Conservation (phyloP, 108 stramenopile species). For the Stephanodiscus minutulus region DNA sequence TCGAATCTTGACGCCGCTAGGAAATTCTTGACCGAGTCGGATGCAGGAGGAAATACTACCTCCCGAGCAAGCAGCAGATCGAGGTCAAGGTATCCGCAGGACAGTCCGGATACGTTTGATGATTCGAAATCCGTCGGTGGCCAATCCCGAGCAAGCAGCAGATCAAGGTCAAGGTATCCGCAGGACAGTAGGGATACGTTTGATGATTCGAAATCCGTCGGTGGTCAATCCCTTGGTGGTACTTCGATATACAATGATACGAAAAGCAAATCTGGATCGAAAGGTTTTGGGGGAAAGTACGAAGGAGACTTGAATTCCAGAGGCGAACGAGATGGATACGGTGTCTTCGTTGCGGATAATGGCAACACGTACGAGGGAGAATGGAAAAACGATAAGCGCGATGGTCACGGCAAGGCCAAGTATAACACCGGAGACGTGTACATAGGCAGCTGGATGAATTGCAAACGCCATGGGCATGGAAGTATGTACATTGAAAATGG, state of each 20-base stretch:
- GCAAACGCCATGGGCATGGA: slow-evolving; percentile 44
- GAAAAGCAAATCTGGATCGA: slow-evolving; percentile 14
- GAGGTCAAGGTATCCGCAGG: slow-evolving; percentile 38
- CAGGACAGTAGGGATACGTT: slow-evolving; percentile 44
- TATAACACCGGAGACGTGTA: slow-evolving; percentile 43
- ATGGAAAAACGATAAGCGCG: slow-evolving; percentile 49
- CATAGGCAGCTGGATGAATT: slow-evolving; percentile 43
- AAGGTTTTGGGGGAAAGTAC: slow-evolving; percentile 40
- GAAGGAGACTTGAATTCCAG: slow-evolving; percentile 48
- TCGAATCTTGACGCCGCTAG: slow-evolving; percentile 48
- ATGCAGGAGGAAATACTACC: background rate
- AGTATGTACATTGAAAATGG: slow-evolving; percentile 54
- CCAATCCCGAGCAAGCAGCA: slow-evolving; percentile 12
- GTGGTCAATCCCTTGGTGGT: slow-evolving; percentile 37
- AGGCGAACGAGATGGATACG: slow-evolving; percentile 46
- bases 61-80: slow-evolving; percentile 18
- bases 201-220: slow-evolving; percentile 33
- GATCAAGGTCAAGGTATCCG: slow-evolving; percentile 30
- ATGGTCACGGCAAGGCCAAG: slow-evolving; percentile 42
- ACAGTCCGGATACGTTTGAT: slow-evolving; percentile 35
- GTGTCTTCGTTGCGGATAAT: slow-evolving; percentile 47
- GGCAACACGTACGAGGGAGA: slow-evolving; percentile 51
- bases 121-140: slow-evolving; percentile 34
- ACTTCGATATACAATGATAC: slow-evolving; percentile 39
- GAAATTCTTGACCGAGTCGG: slow-evolving; percentile 25